phyloP scores from a whole-genome alignment of 164 flowering plant species.

The Aristolochia contorta region DNA sequence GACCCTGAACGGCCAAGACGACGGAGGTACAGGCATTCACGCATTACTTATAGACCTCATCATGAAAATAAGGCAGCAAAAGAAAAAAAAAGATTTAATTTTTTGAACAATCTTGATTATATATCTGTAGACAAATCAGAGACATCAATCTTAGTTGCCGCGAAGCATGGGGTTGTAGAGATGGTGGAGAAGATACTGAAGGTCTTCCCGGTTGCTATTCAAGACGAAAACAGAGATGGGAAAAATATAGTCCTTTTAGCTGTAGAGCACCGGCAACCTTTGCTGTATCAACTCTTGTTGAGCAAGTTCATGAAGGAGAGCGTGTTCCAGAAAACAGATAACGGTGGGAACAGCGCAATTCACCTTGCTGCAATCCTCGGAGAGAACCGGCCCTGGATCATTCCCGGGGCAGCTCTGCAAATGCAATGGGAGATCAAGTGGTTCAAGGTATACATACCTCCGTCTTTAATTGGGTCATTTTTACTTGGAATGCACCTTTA shows the following conservation, averaged over 20 bases:
- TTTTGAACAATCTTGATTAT: neutral
- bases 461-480: too few relatives aligned
- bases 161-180: conserved; percentile 32
- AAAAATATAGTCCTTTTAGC: conserved; percentile 34
- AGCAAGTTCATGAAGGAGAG: conserved; percentile 15
- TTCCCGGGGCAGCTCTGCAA: conserved; percentile 37
- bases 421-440: conserved; percentile 49
- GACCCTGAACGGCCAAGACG: neutral
- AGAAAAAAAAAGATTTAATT: too few relatives aligned
- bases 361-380: conserved; percentile 32
- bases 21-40: neutral
- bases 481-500: too few relatives aligned
- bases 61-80: neutral
- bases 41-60: neutral
- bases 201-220: conserved; percentile 27
- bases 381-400: conserved; percentile 30
- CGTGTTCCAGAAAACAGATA: conserved; percentile 22
- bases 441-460: conserved; percentile 24
- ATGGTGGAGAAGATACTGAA: conserved; percentile 28
- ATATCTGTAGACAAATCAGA: conserved; percentile 8
- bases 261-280: conserved; percentile 37
- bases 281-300: conserved; percentile 16
- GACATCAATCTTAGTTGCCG: conserved; percentile 31
- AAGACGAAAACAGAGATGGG: conserved; percentile 18
- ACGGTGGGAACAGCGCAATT: conserved; percentile 29